Base-by-base conservation (phyloP, 495 filamentous ascomycete species). In the Talaromyces adpressus region DNA sequence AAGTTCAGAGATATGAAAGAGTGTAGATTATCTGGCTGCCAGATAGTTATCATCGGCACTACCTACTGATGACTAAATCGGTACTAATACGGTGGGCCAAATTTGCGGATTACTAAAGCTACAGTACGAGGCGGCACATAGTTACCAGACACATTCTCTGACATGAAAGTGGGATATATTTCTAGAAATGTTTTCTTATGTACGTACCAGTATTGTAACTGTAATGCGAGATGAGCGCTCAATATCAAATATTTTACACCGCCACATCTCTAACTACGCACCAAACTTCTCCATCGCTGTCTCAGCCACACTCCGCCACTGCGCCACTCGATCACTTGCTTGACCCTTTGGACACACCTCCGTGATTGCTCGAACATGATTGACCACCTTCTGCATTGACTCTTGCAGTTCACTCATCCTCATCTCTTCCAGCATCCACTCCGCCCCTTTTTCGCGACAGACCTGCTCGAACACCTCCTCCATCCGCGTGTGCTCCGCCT, bases 401-500 rank as follows among this genome's bases (percentile, higher is more conserved):
- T 65, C 52, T 16, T 63, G 59, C 7, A 25, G 2, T 8, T 23
- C 36, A 61, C 25, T 61, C 34, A 32, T 49, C 5, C n/a, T 45
- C 34, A 12, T 47, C 20, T 39, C 36, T 0, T 61, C 39, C 18
- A 45, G 51, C 1, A 67, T 16, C 6, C 63, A 56, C 12, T 39
- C 22, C 30, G 14, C 64, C 4, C 60, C 16, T 61, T 64, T 20
- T 59, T 62, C 57, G 20, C 53, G 63, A 41, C 58, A 62, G 4
- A 61, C 32, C 25, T 65, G 49, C 61, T 66, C 65, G 65, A 75
- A 72, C n/a, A 71, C 51, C 20, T 52, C 54, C 30, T 57, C 45
- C 59, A 74, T 59, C 14, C 64, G 64, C 27, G 63, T 59, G 59
- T 68, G 65, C 59, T 74, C 71, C 22, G 32, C 63, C 41, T 61